phyloP scores from a whole-genome alignment of 2,329 filamentous ascomycete genomes.

The Cladophialophora carrionii region DNA sequence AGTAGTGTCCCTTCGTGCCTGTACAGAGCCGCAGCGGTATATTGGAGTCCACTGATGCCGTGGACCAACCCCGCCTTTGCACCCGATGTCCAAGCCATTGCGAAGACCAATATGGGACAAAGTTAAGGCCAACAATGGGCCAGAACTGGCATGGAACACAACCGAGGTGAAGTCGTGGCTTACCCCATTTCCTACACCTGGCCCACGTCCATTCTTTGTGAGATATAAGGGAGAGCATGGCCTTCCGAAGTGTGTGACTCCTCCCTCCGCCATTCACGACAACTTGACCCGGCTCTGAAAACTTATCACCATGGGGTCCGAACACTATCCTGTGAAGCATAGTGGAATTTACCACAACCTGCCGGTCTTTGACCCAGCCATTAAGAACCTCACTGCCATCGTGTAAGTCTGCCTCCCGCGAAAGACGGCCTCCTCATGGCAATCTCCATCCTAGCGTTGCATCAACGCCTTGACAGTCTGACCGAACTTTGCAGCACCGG shows the following conservation, averaged over 20 bases:
- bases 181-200: not conserved
- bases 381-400: slow-evolving; percentile 55
- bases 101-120: not conserved
- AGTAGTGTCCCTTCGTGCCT: not conserved
- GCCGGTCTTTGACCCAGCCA: slow-evolving; percentile 50
- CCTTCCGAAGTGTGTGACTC: not conserved
- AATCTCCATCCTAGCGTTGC: not conserved
- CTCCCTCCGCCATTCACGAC: not conserved
- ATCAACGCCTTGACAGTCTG: not conserved
- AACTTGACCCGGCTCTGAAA: not conserved
- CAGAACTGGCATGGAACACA: not conserved
- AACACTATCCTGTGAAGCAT: slow-evolving; percentile 35
- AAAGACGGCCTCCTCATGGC: not conserved
- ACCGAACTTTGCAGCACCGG: slow-evolving; percentile 45
- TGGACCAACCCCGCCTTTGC: not conserved
- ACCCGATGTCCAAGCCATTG: not conserved
- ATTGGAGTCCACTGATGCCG: not conserved
- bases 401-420: slow-evolving; percentile 39
- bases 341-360: slow-evolving; percentile 57
- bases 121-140: not conserved
- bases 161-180: slow-evolving; percentile 9
- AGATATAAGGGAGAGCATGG: not conserved
- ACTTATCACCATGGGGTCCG: slow-evolving; percentile 36
- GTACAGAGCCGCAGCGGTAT: not conserved
- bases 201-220: not conserved